A percentile compares a stretch with the other conserved stretches of the same genome.
Evolutionary conservation across 2,329 filamentous ascomycete genomes (phyloP).

Genomic region (Pseudogymnoascus destructans): DNA sequence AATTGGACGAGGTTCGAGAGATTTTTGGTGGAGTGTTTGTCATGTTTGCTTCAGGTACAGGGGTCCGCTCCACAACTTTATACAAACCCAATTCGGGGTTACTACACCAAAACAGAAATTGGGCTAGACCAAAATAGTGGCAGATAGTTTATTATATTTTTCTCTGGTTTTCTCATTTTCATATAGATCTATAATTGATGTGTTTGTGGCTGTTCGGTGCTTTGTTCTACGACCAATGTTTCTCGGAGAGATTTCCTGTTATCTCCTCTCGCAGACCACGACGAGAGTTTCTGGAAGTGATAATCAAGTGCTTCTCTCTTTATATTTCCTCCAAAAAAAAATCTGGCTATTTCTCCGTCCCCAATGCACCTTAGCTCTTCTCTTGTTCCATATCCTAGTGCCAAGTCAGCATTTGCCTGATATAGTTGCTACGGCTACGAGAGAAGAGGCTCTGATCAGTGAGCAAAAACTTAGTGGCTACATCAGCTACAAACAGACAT

Average conservation of each 20-base stretch:
- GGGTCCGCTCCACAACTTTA: not conserved
- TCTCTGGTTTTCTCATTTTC: not conserved
- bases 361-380: not conserved
- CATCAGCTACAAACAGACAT: no score
- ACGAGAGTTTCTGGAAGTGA: not conserved
- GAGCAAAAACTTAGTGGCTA: no score
- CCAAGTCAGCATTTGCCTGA: not conserved
- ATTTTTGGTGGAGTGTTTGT: constrained; percentile 10
- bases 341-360: not conserved
- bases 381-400: not conserved
- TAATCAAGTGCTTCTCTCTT: not conserved
- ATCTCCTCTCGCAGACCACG: not conserved
- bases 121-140: not conserved
- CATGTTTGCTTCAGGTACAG: constrained; percentile 7
- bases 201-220: not conserved
- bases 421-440: not conserved
- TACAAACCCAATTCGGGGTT: not conserved
- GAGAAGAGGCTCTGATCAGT: no score
- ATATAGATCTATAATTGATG: not conserved
- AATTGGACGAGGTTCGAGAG: not conserved
- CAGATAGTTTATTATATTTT: not conserved
- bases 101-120: not conserved
- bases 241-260: not conserved
- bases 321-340: not conserved
- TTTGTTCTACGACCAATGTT: not conserved